These are phyloP conservation scores for Exophiala lecanii-corni DNA, from an alignment of 2,329 filamentous ascomycete genomes.

Conservation along the genomic window DNA sequence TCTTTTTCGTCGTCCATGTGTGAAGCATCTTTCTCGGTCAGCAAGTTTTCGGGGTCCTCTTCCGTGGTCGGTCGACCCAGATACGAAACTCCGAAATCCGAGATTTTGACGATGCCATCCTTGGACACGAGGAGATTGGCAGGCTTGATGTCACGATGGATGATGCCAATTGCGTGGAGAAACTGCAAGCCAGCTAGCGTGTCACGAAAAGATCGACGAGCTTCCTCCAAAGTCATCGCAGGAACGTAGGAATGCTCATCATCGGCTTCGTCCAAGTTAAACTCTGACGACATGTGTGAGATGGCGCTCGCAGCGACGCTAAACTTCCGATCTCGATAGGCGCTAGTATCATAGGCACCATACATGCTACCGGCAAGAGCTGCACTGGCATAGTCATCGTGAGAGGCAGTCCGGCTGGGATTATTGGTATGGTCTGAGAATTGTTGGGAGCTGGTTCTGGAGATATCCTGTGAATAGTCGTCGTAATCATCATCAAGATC, in stretches of 20 bases:
- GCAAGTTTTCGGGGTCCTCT: conserved; percentile 65
- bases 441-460: conserved; percentile 28
- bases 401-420: conserved; percentile 15
- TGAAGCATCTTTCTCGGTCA: conserved; percentile 73
- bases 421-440: conserved; percentile 15
- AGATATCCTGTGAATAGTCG: conserved; percentile 31
- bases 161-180: conserved; percentile 91
- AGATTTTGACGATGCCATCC: conserved; percentile 89
- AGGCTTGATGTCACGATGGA: conserved; percentile 98
- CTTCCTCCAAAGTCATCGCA: conserved; percentile 79
- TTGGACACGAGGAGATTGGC: conserved; percentile 88
- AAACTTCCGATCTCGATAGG: conserved; percentile 63
- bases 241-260: conserved; percentile 93
- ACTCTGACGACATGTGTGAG: conserved; percentile 41
- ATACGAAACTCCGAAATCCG: conserved; percentile 97
- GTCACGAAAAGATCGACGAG: conserved; percentile 81
- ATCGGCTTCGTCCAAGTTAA: conserved; percentile 47
- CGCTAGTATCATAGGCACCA: conserved; percentile 60
- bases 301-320: conserved; percentile 62
- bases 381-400: conserved; percentile 18
- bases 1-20: conserved; percentile 92
- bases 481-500: conserved; percentile 49
- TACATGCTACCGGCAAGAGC: conserved; percentile 75
- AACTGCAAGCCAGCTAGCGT: conserved; percentile 92
- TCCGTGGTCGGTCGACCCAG: conserved; percentile 84